A percentile compares a stretch with the other conserved stretches of the same genome.
These are phyloP conservation scores for Tilletia indica DNA, from an alignment of 1,284 basidiomycete species.

Conservation along the genomic window DNA sequence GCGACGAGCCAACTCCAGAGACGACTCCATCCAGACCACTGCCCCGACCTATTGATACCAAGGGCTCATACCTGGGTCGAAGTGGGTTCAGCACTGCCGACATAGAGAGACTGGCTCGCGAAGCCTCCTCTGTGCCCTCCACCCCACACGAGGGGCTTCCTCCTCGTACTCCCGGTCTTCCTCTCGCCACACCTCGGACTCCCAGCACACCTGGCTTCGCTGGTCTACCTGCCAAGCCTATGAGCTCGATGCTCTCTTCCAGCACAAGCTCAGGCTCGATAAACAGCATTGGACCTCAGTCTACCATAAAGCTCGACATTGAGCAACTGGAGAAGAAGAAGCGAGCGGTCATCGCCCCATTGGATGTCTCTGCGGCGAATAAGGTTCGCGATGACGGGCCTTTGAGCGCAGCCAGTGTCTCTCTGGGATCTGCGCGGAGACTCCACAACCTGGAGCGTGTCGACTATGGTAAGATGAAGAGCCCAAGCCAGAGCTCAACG, in stretches of 20 bases:
- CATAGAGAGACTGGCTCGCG: slow-evolving; percentile 48
- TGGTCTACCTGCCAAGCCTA: slow-evolving; percentile 49
- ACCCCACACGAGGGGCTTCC: slow-evolving; percentile 35
- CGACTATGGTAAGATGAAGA: slow-evolving; percentile 76
- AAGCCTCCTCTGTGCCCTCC: slow-evolving; percentile 48
- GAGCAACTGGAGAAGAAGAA: slow-evolving; percentile 48
- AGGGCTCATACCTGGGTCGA: not conserved
- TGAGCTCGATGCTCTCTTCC: slow-evolving; percentile 32
- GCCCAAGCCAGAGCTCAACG: slow-evolving; percentile 80
- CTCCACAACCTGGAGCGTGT: slow-evolving; percentile 80
- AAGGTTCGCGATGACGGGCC: slow-evolving; percentile 27
- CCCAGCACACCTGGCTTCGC: slow-evolving; percentile 50
- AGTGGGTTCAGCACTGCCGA: slow-evolving; percentile 32
- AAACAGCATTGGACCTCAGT: slow-evolving; percentile 20
- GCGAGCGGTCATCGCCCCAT: slow-evolving; percentile 22
- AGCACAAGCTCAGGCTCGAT: slow-evolving; percentile 11
- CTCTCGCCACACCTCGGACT: slow-evolving; percentile 41
- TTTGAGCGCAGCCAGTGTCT: slow-evolving; percentile 35
- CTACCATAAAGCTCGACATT: slow-evolving; percentile 46
- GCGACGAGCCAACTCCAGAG: slow-evolving; percentile 16
- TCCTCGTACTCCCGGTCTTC: slow-evolving; percentile 38
- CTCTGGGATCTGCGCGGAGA: slow-evolving; percentile 59
- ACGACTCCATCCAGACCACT: slow-evolving; percentile 21
- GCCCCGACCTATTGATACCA: slow-evolving; percentile 24
- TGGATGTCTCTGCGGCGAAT: slow-evolving; percentile 21